Conservation (phyloP, 352 stramenopile genomes). For the Thraustochytrium striatum region DNA sequence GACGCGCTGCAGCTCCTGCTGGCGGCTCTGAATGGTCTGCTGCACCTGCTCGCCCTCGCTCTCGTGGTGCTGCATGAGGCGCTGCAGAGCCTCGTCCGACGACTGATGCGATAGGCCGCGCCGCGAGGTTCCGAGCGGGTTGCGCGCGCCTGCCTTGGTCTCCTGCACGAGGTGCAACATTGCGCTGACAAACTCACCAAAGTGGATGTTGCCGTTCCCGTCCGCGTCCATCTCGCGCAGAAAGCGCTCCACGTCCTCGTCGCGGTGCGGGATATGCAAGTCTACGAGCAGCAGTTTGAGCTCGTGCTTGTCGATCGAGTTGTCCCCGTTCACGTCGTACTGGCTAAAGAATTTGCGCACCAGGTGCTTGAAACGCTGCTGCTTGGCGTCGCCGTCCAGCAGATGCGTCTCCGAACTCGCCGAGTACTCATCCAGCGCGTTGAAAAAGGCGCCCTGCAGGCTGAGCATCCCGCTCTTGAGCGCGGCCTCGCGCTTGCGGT, state of each 20-base stretch:
- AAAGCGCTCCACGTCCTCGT: slow-evolving; percentile 71
- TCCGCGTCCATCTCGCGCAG: slow-evolving; percentile 83
- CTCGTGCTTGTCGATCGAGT: slow-evolving; percentile 81
- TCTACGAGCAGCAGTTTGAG: slow-evolving; percentile 86
- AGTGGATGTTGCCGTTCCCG: slow-evolving; percentile 81
- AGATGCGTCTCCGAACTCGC: neutral
- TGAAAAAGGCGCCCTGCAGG: slow-evolving; percentile 61
- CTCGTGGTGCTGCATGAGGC: slow-evolving; percentile 30
- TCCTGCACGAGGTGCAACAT: slow-evolving; percentile 44
- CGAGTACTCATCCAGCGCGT: slow-evolving; percentile 59
- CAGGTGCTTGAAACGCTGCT: slow-evolving; percentile 74
- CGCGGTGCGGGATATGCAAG: slow-evolving; percentile 78
- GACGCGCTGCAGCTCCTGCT: slow-evolving; percentile 52
- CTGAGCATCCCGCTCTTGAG: slow-evolving; percentile 63
- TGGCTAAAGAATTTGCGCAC: slow-evolving; percentile 83
- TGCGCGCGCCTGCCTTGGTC: neutral
- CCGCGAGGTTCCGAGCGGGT: neutral
- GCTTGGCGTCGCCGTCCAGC: slow-evolving; percentile 48
- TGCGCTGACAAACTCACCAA: slow-evolving; percentile 76
- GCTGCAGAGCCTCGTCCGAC: neutral
- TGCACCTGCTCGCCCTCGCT: slow-evolving; percentile 66
- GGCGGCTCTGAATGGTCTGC: slow-evolving; percentile 53
- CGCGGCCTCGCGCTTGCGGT: slow-evolving; percentile 59
- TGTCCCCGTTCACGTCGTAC: slow-evolving; percentile 86
- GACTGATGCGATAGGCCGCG: neutral